phyloP scores from a whole-genome alignment of 1,284 basidiomycete species.

The Malassezia vespertilionis region DNA sequence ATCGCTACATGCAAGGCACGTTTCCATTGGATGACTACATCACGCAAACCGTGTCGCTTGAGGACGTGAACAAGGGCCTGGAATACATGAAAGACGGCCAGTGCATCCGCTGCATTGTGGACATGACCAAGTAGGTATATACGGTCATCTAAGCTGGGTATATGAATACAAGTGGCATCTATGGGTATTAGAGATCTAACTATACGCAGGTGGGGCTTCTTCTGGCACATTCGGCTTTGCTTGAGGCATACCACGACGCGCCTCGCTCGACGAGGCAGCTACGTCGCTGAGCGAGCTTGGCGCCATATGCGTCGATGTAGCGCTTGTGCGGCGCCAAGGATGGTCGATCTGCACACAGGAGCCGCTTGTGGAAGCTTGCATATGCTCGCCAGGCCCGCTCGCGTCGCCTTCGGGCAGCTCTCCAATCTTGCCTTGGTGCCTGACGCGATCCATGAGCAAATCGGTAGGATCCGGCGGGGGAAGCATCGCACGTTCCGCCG shows the following conservation, averaged over 20 bases:
- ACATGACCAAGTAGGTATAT: constrained; percentile 7
- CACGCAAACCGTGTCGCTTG: constrained; percentile 51
- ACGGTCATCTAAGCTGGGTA: no score
- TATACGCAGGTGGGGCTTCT: constrained; percentile 5
- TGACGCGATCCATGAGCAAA: constrained; percentile 23
- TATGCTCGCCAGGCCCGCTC: neutral
- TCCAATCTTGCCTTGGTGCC: constrained; percentile 38
- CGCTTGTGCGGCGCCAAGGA: no score
- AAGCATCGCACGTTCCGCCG: constrained; percentile 35
- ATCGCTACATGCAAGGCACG: constrained; percentile 42
- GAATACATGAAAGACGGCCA: constrained; percentile 86
- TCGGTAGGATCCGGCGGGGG: constrained; percentile 27
- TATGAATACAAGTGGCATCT: no score
- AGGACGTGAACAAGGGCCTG: constrained; percentile 78
- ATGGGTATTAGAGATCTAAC: neutral
- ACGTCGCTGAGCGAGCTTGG: no score
- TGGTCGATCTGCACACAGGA: no score
- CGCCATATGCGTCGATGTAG: constrained; percentile 1
- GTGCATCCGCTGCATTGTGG: constrained; percentile 67
- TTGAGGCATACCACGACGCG: no score
- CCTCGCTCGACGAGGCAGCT: no score
- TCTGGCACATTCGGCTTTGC: no score
- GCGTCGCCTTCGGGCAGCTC: constrained; percentile 19
- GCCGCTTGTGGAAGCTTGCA: no score
- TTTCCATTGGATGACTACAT: constrained; percentile 49